phyloP scores from a whole-genome alignment of 2,329 filamentous ascomycete species.

The Cordyceps sp. region DNA sequence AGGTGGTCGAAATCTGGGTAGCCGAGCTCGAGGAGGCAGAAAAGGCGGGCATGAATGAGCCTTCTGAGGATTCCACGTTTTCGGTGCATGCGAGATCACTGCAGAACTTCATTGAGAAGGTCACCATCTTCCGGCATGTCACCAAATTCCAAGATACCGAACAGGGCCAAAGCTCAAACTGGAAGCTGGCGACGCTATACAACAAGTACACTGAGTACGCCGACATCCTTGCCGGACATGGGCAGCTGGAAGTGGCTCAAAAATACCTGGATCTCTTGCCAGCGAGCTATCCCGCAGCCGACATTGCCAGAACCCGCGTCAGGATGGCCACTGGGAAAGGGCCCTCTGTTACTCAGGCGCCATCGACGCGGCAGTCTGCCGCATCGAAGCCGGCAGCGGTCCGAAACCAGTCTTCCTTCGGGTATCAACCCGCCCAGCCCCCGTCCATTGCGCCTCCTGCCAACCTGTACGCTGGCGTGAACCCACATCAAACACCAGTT shows the following conservation, averaged over 20 bases:
- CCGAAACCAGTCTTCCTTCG: constrained; percentile 22
- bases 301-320: constrained; percentile 72
- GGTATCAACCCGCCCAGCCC: constrained; percentile 32
- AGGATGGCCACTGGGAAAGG: constrained; percentile 61
- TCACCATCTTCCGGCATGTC: constrained; percentile 88
- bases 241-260: constrained; percentile 71
- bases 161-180: constrained; percentile 52
- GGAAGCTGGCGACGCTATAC: constrained; percentile 81
- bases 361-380: constrained; percentile 11
- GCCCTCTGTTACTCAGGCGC: constrained; percentile 11
- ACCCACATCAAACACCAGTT: constrained; percentile 8
- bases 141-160: constrained; percentile 80
- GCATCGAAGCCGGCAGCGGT: constrained; percentile 15
- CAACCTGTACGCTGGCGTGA: constrained; percentile 11
- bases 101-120: constrained; percentile 94
- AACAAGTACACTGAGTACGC: constrained; percentile 95
- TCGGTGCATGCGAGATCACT: constrained; percentile 79
- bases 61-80: constrained; percentile 63
- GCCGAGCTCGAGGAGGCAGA: constrained; percentile 76
- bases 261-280: constrained; percentile 85
- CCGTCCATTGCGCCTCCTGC: constrained; percentile 9
- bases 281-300: constrained; percentile 66
- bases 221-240: constrained; percentile 82
- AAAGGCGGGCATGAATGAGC: constrained; percentile 52
- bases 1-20: constrained; percentile 91